Percentiles rank a stretch among this genome's conserved stretches.
Conservation (phyloP, 257 asterid species). For the Eustoma russellianum region DNA sequence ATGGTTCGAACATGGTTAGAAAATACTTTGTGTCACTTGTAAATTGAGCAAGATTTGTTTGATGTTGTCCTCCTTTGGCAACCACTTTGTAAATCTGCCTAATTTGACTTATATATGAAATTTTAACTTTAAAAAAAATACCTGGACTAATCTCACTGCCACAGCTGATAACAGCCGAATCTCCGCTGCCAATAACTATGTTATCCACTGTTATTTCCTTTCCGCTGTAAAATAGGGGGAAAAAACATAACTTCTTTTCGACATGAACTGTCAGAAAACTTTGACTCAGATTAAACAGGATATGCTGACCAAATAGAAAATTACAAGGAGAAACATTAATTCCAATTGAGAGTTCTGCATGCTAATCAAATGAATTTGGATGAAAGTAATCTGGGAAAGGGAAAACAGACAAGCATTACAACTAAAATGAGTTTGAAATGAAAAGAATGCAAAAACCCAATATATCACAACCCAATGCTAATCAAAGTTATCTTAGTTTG, state of each 20-base stretch:
- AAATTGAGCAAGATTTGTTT: neutral
- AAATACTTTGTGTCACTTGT: neutral
- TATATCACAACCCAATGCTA: too few species aligned
- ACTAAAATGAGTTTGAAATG: too few species aligned
- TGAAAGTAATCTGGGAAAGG: too few species aligned
- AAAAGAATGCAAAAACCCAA: too few species aligned
- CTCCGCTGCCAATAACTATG: slow-evolving; percentile 45
- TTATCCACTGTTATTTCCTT: slow-evolving; percentile 58
- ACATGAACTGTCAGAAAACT: neutral
- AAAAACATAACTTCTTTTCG: neutral
- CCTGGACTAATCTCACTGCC: slow-evolving; percentile 84
- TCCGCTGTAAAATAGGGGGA: slow-evolving; percentile 25
- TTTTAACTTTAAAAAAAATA: slow-evolving; percentile 37
- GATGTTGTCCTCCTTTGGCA: too few species aligned
- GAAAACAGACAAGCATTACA: too few species aligned
- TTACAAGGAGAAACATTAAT: neutral
- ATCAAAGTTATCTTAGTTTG: too few species aligned
- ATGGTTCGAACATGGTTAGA: too few species aligned
- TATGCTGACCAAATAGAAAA: neutral
- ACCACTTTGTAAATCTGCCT: too few species aligned
- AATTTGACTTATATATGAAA: too few species aligned
- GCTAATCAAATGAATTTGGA: too few species aligned
- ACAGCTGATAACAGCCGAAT: slow-evolving; percentile 47
- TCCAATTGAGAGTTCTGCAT: too few species aligned
- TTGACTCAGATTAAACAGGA: neutral